phyloP scores from a whole-genome alignment of 2,329 filamentous ascomycete species.

The Balansia obtecta region DNA sequence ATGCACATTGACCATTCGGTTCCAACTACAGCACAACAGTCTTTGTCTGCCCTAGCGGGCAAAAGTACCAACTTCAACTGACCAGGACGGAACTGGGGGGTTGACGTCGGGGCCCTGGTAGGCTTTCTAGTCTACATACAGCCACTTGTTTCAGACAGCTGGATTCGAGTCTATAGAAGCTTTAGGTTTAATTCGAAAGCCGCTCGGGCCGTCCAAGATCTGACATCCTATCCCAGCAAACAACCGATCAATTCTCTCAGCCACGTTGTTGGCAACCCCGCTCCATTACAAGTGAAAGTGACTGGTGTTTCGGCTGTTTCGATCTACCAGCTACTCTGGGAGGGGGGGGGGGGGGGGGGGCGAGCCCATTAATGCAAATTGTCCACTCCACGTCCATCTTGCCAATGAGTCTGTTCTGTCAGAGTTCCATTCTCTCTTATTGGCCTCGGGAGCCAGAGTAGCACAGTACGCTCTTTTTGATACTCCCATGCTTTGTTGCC shows the following conservation, averaged over 20 bases:
- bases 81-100: slow-evolving; percentile 4
- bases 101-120: slow-evolving; percentile 1
- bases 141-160: slow-evolving; percentile 12
- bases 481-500: background rate
- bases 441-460: background rate
- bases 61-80: slow-evolving; percentile 4
- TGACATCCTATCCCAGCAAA: slow-evolving; percentile 4
- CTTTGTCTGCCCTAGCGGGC: background rate
- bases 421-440: background rate
- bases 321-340: slow-evolving; percentile 7
- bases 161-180: slow-evolving; percentile 6
- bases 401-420: slow-evolving; percentile 4
- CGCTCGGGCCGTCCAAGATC: slow-evolving; percentile 11
- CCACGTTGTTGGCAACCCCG: slow-evolving; percentile 3
- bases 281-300: slow-evolving; percentile 4
- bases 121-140: slow-evolving; percentile 7
- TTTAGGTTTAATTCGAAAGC: slow-evolving; percentile 5
- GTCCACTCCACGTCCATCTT: slow-evolving; percentile 9
- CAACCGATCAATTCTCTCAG: slow-evolving; percentile 1
- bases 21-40: background rate
- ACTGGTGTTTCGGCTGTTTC: slow-evolving; percentile 12
- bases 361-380: slow-evolving; percentile 8
- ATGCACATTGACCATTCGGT: slow-evolving; percentile 5
- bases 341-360: no score
- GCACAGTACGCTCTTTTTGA: slow-evolving; percentile 1